Evolutionary conservation across 2,329 filamentous ascomycete genomes (phyloP).

Genomic region (Orbilia quercus): DNA sequence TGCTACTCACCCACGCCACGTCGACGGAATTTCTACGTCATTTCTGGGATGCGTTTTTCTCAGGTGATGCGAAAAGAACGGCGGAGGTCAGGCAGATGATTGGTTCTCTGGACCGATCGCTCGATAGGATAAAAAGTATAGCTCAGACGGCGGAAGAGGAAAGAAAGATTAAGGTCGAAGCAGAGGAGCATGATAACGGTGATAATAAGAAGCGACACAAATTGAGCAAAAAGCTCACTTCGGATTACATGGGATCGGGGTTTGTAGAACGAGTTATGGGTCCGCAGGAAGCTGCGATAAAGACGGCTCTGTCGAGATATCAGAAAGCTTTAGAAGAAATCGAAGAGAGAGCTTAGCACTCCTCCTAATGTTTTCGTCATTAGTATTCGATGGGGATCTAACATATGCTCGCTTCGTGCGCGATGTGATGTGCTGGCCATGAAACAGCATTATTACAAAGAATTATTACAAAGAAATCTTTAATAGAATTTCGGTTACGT

Average conservation of each 20-base stretch:
- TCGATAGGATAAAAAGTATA: conserved; percentile 82
- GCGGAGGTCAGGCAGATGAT: conserved; percentile 82
- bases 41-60: conserved; percentile 93
- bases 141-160: conserved; percentile 82
- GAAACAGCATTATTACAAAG: too few relatives aligned
- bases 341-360: conserved; percentile 7
- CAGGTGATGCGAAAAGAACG: conserved; percentile 83
- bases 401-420: too few relatives aligned
- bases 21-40: conserved; percentile 96
- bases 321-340: conserved; percentile 30
- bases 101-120: conserved; percentile 81
- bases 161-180: conserved; percentile 74
- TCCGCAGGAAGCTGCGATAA: conserved; percentile 44
- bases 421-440: too few relatives aligned
- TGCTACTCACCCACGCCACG: conserved; percentile 86
- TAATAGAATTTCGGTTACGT: too few relatives aligned
- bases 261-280: conserved; percentile 29
- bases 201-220: conserved; percentile 73
- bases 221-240: not conserved
- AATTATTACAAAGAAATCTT: too few relatives aligned
- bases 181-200: conserved; percentile 74
- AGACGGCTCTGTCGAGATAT: conserved; percentile 28
- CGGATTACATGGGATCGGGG: conserved; percentile 11
- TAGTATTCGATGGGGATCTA: not conserved
- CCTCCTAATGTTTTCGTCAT: not conserved